Base-by-base conservation (phyloP, 2,329 filamentous ascomycete genomes). In the Trichophyton rubrum region DNA sequence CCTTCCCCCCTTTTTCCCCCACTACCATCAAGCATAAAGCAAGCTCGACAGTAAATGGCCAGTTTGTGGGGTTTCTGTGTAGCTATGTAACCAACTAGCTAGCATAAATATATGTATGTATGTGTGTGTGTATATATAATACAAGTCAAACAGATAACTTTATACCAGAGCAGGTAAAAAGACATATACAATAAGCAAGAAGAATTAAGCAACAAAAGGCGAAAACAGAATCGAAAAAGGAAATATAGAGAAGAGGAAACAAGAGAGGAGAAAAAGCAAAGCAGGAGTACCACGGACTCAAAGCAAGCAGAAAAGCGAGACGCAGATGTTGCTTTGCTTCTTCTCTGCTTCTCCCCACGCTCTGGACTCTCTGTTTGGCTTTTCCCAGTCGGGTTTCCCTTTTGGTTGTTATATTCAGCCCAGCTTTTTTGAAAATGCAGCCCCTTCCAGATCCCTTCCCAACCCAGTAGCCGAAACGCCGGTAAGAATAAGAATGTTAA, bases 71-170 rank as follows among this genome's bases (percentile, higher is more conserved):
- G 51, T 55, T 55, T 38, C 27, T 55, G 51, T 55, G 51, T 35
- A 55, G 30, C 51, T 55, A 55, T 55, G 17, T 55, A 55, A 35
- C 51, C 51, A 51, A 51, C 45, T 51, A 51, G 45, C 45, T 51
- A 51, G 22, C 45, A 38, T 51, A 51, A 38, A 38, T 38, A 55
- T 53, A 30, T 30, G 7, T 27, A 27, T 6, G 1, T 27, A 27
- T 27, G 24, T 27, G 6, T 24, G 22, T 30, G 27, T 30, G 27
- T 30, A 6, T 30, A 11, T 55, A 55, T 33, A 33, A 55, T 55
- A 55, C 51, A 55, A 55, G 51, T 38, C 51, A 55, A 35, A 17
- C 24, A 35, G 24, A 20, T 35, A 55, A 35, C 51, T 27, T 55
- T 35, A 55, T 33, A 55, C 33, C 51, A 11, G 20, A 55, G 45